Percentiles rank a stretch among this genome's conserved stretches.
phyloP scores from a whole-genome alignment of 75 land plant species.

The Sequoia sempervirens region DNA sequence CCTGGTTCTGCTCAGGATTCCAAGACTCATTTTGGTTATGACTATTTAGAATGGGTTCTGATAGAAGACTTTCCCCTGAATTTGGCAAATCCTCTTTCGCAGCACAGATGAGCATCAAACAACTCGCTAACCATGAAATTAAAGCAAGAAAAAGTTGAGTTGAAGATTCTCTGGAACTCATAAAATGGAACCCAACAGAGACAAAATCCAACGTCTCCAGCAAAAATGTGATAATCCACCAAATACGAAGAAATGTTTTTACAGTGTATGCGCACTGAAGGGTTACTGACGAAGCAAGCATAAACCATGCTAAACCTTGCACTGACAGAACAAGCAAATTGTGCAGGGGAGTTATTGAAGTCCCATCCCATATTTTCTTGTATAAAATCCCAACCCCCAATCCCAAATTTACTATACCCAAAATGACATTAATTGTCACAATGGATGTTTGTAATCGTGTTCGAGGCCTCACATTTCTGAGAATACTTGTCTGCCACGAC shows the following conservation, averaged over 20 bases:
- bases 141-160: conserved; percentile 7
- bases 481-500: not conserved
- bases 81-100: not conserved
- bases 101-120: conserved; percentile 3
- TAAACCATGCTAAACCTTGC: too few species aligned
- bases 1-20: not conserved
- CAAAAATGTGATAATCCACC: not conserved
- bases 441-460: conserved; percentile 10
- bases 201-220: not conserved
- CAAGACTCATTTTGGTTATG: not conserved
- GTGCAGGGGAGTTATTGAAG: too few species aligned
- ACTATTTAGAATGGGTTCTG: not conserved
- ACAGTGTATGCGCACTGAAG: not conserved
- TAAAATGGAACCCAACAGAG: too few species aligned
- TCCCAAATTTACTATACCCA: conserved; percentile 12
- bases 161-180: not conserved
- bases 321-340: too few species aligned
- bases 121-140: conserved; percentile 12
- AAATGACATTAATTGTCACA: conserved; percentile 2
- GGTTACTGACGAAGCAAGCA: not conserved
- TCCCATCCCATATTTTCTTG: too few species aligned
- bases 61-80: not conserved
- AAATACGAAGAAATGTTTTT: conserved; percentile 2
- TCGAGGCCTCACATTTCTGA: not conserved
- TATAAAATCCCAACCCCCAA: not conserved